Evolutionary conservation across 2,329 filamentous ascomycete genomes (phyloP).

Genomic region (Hypoxylon sp.): DNA sequence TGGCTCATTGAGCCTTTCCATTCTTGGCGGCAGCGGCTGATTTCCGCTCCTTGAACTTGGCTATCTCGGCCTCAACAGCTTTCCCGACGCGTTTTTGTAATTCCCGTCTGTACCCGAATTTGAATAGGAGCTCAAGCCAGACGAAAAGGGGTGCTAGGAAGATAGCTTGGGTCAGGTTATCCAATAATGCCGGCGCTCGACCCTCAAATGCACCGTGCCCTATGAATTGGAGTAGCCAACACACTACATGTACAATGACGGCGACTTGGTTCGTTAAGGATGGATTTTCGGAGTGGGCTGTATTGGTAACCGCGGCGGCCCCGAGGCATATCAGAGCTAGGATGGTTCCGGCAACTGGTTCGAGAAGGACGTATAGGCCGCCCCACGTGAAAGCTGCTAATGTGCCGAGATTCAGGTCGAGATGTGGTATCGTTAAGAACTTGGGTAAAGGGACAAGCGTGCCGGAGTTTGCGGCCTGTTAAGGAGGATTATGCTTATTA

Average conservation of each 20-base stretch:
- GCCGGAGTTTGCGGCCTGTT: constrained; percentile 71
- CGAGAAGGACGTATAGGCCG: constrained; percentile 87
- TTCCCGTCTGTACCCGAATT: constrained; percentile 88
- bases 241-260: constrained; percentile 75
- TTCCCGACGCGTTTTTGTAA: constrained; percentile 84
- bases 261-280: constrained; percentile 67
- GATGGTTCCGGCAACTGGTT: constrained; percentile 88
- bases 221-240: constrained; percentile 91
- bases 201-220: constrained; percentile 92
- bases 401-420: constrained; percentile 74
- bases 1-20: constrained; percentile 63
- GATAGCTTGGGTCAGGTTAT: constrained; percentile 91
- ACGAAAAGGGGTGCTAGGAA: constrained; percentile 97
- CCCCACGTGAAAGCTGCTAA: constrained; percentile 76
- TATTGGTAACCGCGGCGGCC: constrained; percentile 80
- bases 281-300: constrained; percentile 72
- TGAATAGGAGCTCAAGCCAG: constrained; percentile 94
- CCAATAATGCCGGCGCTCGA: constrained; percentile 86
- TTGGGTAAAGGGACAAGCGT: constrained; percentile 73
- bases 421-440: constrained; percentile 75
- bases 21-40: constrained; percentile 58
- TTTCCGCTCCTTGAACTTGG: constrained; percentile 75
- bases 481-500: constrained; percentile 35
- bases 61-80: constrained; percentile 79
- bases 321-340: constrained; percentile 82